Conservation (phyloP, 768 basidiomycete species). For the Boletus sensibilis region DNA sequence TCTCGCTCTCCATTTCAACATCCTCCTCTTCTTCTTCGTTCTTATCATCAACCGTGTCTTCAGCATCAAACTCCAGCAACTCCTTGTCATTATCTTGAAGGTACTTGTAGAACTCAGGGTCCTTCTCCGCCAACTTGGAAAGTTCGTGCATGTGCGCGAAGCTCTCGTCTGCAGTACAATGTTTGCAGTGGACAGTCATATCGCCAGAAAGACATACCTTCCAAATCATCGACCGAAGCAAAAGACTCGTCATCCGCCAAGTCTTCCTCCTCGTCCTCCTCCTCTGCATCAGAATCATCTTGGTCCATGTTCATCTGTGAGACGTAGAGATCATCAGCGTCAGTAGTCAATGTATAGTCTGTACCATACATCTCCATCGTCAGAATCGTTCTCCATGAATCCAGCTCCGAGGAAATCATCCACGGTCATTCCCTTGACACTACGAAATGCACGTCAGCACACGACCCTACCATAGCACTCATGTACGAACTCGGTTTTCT, state of each 20-base stretch:
- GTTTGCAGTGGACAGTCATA: not conserved
- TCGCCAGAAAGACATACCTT: constrained; percentile 40
- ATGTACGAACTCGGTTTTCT: constrained; percentile 13
- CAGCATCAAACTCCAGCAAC: constrained; percentile 74
- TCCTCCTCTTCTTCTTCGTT: constrained; percentile 44
- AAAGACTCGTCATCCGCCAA: constrained; percentile 62
- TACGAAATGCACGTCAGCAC: constrained; percentile 5
- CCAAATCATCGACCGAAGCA: constrained; percentile 76
- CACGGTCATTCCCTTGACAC: constrained; percentile 55
- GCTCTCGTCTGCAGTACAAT: constrained; percentile 56
- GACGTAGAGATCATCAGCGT: constrained; percentile 5
- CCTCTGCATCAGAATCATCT: constrained; percentile 36
- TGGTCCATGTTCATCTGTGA: constrained; percentile 28
- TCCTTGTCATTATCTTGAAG: constrained; percentile 93
- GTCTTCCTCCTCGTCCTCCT: constrained; percentile 43
- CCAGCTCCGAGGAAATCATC: constrained; percentile 72
- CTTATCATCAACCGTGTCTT: constrained; percentile 48
- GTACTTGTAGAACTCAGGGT: constrained; percentile 99
- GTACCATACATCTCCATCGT: constrained; percentile 38
- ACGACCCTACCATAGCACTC: not conserved
- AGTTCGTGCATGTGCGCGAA: constrained; percentile 76
- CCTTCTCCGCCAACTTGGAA: constrained; percentile 87
- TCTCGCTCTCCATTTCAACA: constrained; percentile 42
- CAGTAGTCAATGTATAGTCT: not conserved
- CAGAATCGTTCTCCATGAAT: constrained; percentile 67